Conservation (phyloP, 1,139 yeast genomes). For the Hyphopichia burtonii region DNA sequence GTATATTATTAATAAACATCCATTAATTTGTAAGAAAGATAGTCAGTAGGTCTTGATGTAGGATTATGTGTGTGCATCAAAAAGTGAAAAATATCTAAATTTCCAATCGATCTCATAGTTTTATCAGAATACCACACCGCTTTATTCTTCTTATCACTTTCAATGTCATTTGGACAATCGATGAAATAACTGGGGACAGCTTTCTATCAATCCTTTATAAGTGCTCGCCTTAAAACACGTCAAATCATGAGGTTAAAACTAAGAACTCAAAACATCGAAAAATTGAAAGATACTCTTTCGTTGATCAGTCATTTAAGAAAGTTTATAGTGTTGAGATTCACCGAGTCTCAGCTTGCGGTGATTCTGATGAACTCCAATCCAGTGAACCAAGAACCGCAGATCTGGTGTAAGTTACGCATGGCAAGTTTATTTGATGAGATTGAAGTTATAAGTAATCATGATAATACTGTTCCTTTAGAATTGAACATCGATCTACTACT, state of each 20-base stretch:
- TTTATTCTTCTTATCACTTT: too few species aligned
- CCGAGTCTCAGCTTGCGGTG: conserved; percentile 44
- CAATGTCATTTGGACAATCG: too few species aligned
- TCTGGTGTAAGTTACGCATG: conserved; percentile 56
- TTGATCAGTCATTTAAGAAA: conserved; percentile 30
- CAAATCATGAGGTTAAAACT: conserved; percentile 37
- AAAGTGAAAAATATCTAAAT: not conserved
- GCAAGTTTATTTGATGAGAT: conserved; percentile 47
- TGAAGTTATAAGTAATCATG: conserved; percentile 45
- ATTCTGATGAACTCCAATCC: conserved; percentile 45
- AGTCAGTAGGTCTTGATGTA: not conserved
- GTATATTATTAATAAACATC: not conserved
- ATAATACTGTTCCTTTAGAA: conserved; percentile 52
- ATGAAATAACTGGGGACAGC: too few species aligned
- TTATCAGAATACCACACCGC: too few species aligned
- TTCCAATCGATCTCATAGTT: not conserved
- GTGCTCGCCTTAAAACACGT: too few species aligned
- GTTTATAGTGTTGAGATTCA: conserved; percentile 43
- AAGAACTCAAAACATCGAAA: conserved; percentile 27
- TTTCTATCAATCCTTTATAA: too few species aligned
- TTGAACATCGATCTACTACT: conserved; percentile 54
- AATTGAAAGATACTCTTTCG: conserved; percentile 28
- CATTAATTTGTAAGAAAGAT: not conserved
- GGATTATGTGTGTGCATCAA: not conserved
- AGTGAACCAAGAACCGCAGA: conserved; percentile 53